These are phyloP conservation scores for Rhizophagus sp. DNA, from an alignment of 192 early-diverging fungal species.

Conservation along the genomic window DNA sequence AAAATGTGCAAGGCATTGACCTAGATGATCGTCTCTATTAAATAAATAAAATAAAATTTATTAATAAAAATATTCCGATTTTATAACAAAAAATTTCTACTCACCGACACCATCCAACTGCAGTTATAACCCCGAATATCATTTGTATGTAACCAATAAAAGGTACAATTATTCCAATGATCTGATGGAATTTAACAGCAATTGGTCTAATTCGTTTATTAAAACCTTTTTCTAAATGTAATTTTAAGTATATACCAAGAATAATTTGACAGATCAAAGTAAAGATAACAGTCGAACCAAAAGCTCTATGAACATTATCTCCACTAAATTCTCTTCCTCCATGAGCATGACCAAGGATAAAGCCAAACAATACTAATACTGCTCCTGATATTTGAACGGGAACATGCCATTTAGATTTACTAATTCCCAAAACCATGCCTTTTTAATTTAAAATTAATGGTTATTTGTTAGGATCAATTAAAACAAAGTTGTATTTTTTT, in stretches of 20 bases:
- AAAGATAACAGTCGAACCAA: conserved; percentile 63
- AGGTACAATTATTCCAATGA: conserved; percentile 50
- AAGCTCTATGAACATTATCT: conserved; percentile 63
- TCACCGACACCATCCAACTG: conserved; percentile 59
- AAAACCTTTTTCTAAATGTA: conserved; percentile 57
- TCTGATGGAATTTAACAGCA: conserved; percentile 51
- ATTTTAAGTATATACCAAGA: conserved; percentile 60
- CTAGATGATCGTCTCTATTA: conserved; percentile 43
- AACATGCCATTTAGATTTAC: conserved; percentile 60
- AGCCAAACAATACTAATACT: conserved; percentile 49
- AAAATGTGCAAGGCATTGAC: conserved; percentile 70
- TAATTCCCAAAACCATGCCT: conserved; percentile 61
- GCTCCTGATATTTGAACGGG: conserved; percentile 57
- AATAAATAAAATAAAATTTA: not conserved
- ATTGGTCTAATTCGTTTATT: conserved; percentile 53
- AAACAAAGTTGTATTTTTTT: not conserved
- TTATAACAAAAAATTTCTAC: not conserved
- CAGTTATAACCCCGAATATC: conserved; percentile 64
- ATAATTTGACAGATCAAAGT: conserved; percentile 50
- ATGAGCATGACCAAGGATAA: conserved; percentile 63
- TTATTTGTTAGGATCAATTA: not conserved
- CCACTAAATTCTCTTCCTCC: conserved; percentile 60
- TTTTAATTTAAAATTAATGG: conserved; percentile 29
- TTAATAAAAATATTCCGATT: not conserved
- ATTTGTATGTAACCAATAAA: conserved; percentile 67